phyloP scores from a whole-genome alignment of 2,329 filamentous ascomycete species.

The Phialocephala sp. region DNA sequence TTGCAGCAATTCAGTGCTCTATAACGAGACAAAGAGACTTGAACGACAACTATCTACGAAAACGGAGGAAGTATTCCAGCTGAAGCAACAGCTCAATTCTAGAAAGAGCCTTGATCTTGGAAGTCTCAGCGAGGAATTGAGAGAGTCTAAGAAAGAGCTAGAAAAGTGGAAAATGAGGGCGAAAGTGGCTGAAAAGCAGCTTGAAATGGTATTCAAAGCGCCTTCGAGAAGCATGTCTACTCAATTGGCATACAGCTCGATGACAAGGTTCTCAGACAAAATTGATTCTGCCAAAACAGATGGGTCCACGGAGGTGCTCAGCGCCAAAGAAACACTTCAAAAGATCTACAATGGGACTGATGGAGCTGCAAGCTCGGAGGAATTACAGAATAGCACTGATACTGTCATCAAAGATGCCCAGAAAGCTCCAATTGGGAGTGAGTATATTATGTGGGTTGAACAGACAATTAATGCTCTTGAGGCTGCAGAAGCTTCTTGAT shows the following conservation, averaged over 20 bases:
- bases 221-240: constrained; percentile 19
- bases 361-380: constrained; percentile 21
- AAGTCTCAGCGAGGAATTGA: constrained; percentile 55
- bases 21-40: constrained; percentile 56
- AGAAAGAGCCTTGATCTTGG: constrained; percentile 51
- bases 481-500: background rate
- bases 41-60: constrained; percentile 53
- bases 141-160: constrained; percentile 49
- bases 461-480: constrained; percentile 4
- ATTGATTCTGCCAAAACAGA: background rate
- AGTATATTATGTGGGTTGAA: constrained; percentile 22
- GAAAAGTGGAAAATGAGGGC: constrained; percentile 61
- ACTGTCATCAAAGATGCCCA: constrained; percentile 33
- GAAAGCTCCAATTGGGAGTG: constrained; percentile 18
- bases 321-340: constrained; percentile 12
- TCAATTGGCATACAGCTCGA: constrained; percentile 4
- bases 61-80: constrained; percentile 52
- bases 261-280: background rate
- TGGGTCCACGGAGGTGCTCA: background rate
- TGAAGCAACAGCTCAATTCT: constrained; percentile 54
- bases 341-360: constrained; percentile 31
- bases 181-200: constrained; percentile 58
- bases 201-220: constrained; percentile 46
- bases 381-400: constrained; percentile 26
- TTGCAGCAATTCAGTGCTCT: constrained; percentile 46